Conservation (phyloP, 257 asterid species). For the Solanum ossicruentum region DNA sequence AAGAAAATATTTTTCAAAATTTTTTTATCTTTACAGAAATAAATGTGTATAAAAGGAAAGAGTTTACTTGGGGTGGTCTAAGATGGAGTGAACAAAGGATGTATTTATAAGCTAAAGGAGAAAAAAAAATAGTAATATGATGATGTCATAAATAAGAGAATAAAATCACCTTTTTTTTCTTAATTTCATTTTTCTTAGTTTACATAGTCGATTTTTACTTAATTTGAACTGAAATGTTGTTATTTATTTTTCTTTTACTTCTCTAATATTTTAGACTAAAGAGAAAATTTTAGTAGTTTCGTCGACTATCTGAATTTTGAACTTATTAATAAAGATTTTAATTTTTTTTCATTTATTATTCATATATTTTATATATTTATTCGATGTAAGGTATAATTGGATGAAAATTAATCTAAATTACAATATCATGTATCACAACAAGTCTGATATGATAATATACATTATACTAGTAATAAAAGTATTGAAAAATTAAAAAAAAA, state of each 20-base stretch:
- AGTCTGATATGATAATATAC: too few relatives aligned
- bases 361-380: too few relatives aligned
- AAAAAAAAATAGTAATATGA: not conserved
- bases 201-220: too few relatives aligned
- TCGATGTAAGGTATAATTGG: too few relatives aligned
- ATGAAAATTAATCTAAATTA: too few relatives aligned
- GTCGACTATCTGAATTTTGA: rapidly evolving
- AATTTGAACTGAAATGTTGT: not conserved
- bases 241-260: not conserved
- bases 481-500: too few relatives aligned
- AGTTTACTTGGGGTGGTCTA: not conserved
- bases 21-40: not conserved
- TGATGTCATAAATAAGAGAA: not conserved
- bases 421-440: too few relatives aligned
- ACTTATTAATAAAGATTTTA: not conserved
- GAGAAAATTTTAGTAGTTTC: not conserved
- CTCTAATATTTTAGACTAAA: rapidly evolving
- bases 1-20: not conserved
- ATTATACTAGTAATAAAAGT: too few relatives aligned
- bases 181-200: too few relatives aligned
- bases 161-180: not conserved
- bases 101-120: slow-evolving; percentile 6
- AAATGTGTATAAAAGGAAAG: not conserved
- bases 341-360: not conserved
- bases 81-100: not conserved